These are phyloP conservation scores for Exophiala bonariae DNA, from an alignment of 2,329 filamentous ascomycete genomes.

Conservation along the genomic window DNA sequence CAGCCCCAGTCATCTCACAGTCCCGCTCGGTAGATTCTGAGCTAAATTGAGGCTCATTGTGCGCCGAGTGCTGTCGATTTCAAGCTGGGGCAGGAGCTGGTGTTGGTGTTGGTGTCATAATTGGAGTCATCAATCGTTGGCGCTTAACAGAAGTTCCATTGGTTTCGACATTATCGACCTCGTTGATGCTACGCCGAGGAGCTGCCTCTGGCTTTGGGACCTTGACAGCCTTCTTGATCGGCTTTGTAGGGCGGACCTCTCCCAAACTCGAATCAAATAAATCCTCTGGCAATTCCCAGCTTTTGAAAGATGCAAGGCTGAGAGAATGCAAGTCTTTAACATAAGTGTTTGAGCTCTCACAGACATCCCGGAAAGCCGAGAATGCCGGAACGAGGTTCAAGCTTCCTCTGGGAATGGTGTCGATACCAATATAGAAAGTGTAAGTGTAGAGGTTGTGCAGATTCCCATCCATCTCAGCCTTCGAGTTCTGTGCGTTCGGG, in stretches of 20 bases:
- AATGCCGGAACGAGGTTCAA: conserved; percentile 70
- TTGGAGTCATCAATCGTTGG: conserved; percentile 19
- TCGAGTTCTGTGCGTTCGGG: conserved; percentile 43
- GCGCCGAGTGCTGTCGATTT: no score
- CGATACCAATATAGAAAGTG: conserved; percentile 82
- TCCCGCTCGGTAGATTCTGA: no score
- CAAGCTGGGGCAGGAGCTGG: conserved; percentile 19
- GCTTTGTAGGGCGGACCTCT: conserved; percentile 67
- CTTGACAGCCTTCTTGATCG: conserved; percentile 50
- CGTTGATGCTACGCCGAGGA: conserved; percentile 17
- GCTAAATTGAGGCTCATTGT: no score
- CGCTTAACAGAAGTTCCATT: conserved; percentile 19
- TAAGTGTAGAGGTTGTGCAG: conserved; percentile 72
- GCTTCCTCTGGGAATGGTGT: conserved; percentile 46
- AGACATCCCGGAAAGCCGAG: conserved; percentile 80
- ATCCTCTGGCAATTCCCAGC: conserved; percentile 83
- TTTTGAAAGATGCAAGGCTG: conserved; percentile 79
- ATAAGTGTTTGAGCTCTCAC: conserved; percentile 73
- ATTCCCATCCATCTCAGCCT: conserved; percentile 40
- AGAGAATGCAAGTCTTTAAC: conserved; percentile 74
- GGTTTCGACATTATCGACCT: conserved; percentile 18
- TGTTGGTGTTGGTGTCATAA: conserved; percentile 16
- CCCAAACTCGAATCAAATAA: conserved; percentile 70
- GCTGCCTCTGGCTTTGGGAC: conserved; percentile 11
- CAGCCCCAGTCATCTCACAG: no score